Conservation (phyloP, 2,329 filamentous ascomycete genomes). For the Sphaerulina musiva region DNA sequence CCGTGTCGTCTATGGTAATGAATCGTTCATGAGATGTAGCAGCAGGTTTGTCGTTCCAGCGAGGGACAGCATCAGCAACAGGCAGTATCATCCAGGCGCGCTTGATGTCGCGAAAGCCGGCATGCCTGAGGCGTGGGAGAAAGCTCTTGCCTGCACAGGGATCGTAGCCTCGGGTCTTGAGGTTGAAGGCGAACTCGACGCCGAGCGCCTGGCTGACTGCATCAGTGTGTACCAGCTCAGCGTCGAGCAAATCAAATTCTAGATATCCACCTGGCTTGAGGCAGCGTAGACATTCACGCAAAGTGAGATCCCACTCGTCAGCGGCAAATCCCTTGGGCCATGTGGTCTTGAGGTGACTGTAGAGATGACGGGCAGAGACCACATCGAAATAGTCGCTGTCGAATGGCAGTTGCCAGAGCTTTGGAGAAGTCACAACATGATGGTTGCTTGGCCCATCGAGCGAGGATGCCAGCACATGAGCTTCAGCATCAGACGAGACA, state of each 20-base stretch:
- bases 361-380: slow-evolving; percentile 79
- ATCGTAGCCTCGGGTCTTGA: slow-evolving; percentile 86
- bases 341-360: slow-evolving; percentile 68
- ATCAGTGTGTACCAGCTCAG: slow-evolving; percentile 80
- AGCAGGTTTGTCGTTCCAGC: slow-evolving; percentile 30
- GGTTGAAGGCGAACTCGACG: slow-evolving; percentile 85
- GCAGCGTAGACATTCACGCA: slow-evolving; percentile 80
- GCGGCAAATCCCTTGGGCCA: slow-evolving; percentile 45
- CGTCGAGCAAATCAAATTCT: slow-evolving; percentile 84
- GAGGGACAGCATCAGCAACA: slow-evolving; percentile 51
- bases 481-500: slow-evolving; percentile 34
- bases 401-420: slow-evolving; percentile 77
- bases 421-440: slow-evolving; percentile 69
- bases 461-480: slow-evolving; percentile 54
- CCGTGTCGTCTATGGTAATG: slow-evolving; percentile 32
- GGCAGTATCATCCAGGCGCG: slow-evolving; percentile 86
- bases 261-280: slow-evolving; percentile 89
- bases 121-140: slow-evolving; percentile 63
- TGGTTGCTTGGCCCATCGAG: slow-evolving; percentile 83
- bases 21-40: slow-evolving; percentile 28
- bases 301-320: slow-evolving; percentile 82
- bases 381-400: slow-evolving; percentile 81
- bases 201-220: slow-evolving; percentile 72
- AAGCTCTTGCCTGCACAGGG: slow-evolving; percentile 75
- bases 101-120: slow-evolving; percentile 73